Evolutionary conservation across 169 alveolate species (phyloP), one percentile per base, ranked within the genome.

Genomic region (Plasmodium vivax): DNA sequence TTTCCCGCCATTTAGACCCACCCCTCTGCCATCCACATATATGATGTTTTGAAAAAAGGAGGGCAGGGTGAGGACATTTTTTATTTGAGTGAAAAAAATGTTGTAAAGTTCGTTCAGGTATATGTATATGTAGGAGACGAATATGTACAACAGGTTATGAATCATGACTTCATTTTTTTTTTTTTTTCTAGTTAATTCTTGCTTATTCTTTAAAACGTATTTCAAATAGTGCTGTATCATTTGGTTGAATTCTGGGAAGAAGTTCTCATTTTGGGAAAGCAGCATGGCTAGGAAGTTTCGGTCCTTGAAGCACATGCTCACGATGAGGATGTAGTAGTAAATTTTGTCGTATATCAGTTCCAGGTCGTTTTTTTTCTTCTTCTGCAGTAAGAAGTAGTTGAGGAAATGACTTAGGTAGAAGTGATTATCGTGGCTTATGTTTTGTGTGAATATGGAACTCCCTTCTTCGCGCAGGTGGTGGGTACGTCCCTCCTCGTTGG

Each of bases 31-130:
- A 43, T 23, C 68, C 71, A 87, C 82, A 87, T 87, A 87, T 75
- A 87, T 87, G 27, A 87, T 43, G 75, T 87, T 87, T 75, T 87
- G 85, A 87, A 87, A 87, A 79, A 87, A 87, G 45, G 93, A 87
- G 2, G 93, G 93, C 8, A 87, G 36, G 16, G 87, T 77, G n/a
- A 87, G 77, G 23, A 79, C 30, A 75, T 87, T 87, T 77, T 87
- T 87, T 32, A 87, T 71, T 32, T 87, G 93, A 6, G 85, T 87
- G 43, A 87, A 87, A 56, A 87, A 87, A 51, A 87, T 87, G 32
- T 75, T 75, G 80, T 87, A 87, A 9, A 87, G 47, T 56, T 87
- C 93, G 72, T 87, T 87, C 43, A 87, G 45, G 68, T 87, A 87
- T 75, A 87, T 87, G 68, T 87, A 87, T 34, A 87, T 87, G 47